Evolutionary conservation across 495 filamentous ascomycete species (phyloP), one percentile per base, ranked within the genome.

Genomic region (Talaromyces wortmannii): DNA sequence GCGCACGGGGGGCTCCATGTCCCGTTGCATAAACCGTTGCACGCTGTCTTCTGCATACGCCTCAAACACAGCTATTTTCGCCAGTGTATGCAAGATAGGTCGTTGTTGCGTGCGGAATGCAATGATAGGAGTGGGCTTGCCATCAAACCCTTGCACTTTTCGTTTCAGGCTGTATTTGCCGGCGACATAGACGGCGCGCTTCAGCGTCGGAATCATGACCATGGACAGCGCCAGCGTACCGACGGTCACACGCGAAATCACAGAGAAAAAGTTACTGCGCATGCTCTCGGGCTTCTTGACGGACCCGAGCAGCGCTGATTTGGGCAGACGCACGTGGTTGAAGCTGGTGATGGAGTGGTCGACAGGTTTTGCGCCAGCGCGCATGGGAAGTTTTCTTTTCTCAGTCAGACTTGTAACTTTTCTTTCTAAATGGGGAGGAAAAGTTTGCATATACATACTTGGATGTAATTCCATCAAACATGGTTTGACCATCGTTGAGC

Each of bases 261-360:
- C 50, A 11, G 48, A 45, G 17, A 70, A 50, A 50, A 70, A 73
- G 10, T 64, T 53, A 4, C 45, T 17, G 11, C 67, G 65, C 32
- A 56, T 46, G 45, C 70, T 49, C 0, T 11, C 7, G 4, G 62
- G 50, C 23, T 55, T 56, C 23, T 45, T 45, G 13, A 61, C 32
- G 7, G 53, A 48, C n/a, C 50, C 70, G 36, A 70, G 56, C 31
- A 72, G 60, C 1, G 69, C 60, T 3, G 59, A 47, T 2, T 49
- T 16, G 13, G 58, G 48, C 1, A 72, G 58, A 0, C 43, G 52
- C 10, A 72, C 69, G 23, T 69, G 60, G 40, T 64, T 48, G 59
- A 72, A 72, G 0, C 57, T 56, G 1, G 69, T 72, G 29, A 72
- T 57, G 47, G 62, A 43, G 49, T 72, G 66, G 51, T 72, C 64